Evolutionary conservation across 1,284 basidiomycete genomes (phyloP).

Genomic region (Puccinia polysora): DNA sequence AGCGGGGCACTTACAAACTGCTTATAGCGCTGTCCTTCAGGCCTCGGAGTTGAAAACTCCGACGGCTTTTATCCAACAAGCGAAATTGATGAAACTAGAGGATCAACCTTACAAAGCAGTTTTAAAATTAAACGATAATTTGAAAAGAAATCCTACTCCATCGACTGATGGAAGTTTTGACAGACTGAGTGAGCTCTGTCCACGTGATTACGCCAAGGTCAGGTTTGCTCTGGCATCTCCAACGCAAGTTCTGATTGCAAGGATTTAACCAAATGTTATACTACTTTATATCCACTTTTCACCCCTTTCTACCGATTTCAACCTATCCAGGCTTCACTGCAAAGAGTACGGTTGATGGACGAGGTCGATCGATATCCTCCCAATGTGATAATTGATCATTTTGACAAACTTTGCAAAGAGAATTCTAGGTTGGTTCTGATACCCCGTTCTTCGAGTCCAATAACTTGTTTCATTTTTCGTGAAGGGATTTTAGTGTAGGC

Average conservation of each 20-base stretch:
- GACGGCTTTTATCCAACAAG: constrained; percentile 84
- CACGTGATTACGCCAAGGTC: constrained; percentile 64
- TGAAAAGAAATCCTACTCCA: constrained; percentile 54
- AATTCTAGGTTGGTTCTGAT: constrained; percentile 59
- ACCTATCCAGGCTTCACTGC: constrained; percentile 65
- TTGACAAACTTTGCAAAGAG: constrained; percentile 60
- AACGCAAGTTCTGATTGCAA: neutral
- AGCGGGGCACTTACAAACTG: constrained; percentile 90
- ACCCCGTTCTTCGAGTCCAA: neutral
- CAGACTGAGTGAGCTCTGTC: constrained; percentile 45
- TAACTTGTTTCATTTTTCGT: constrained; percentile 25
- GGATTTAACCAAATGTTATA: neutral
- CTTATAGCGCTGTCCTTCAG: constrained; percentile 92
- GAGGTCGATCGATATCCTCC: constrained; percentile 78
- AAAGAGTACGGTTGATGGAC: constrained; percentile 89
- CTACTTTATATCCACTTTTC: neutral
- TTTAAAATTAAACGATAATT: constrained; percentile 77
- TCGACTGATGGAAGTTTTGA: constrained; percentile 38
- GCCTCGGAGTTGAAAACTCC: constrained; percentile 70
- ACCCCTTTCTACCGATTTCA: neutral
- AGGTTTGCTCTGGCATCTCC: constrained; percentile 35
- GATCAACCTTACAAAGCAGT: constrained; percentile 82
- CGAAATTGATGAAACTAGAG: constrained; percentile 74
- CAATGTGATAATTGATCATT: constrained; percentile 63
- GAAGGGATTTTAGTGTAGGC: neutral